Percentiles rank a stretch among this genome's conserved stretches.
Conservation (phyloP, 1,284 basidiomycete species). For the Moesziomyces parantarcticus region DNA sequence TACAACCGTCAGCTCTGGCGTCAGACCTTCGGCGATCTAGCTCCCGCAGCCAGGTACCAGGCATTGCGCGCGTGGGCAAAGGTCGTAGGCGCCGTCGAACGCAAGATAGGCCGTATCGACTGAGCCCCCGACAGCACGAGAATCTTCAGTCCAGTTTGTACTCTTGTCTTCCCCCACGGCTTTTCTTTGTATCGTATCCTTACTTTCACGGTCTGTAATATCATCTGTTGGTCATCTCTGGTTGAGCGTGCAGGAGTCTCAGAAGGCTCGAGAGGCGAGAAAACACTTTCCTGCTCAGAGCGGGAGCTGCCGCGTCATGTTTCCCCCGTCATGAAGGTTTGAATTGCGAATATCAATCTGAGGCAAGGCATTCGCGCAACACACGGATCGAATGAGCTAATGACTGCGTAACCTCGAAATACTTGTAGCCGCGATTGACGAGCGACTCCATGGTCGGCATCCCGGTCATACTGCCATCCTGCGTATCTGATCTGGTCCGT, state of each 20-base stretch:
- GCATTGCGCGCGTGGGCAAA: slow-evolving; percentile 39
- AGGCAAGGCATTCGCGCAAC: slow-evolving; percentile 4
- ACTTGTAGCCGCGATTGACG: slow-evolving; percentile 15
- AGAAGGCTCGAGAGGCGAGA: too few relatives aligned
- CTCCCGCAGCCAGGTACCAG: slow-evolving; percentile 44
- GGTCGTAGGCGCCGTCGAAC: slow-evolving; percentile 18
- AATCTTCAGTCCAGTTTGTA: too few relatives aligned
- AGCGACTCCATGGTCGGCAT: slow-evolving; percentile 14
- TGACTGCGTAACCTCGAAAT: slow-evolving; percentile 8
- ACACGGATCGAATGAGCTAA: slow-evolving; percentile 6
- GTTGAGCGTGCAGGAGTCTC: too few relatives aligned
- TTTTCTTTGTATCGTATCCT: too few relatives aligned
- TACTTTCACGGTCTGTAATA: too few relatives aligned
- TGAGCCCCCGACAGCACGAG: background rate
- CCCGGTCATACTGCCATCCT: background rate
- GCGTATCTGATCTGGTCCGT: slow-evolving; percentile 1
- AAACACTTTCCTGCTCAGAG: too few relatives aligned
- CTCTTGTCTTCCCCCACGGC: too few relatives aligned
- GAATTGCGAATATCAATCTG: background rate
- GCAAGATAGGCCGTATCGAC: slow-evolving; percentile 17
- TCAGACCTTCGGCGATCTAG: slow-evolving; percentile 51
- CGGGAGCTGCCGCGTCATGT: too few relatives aligned
- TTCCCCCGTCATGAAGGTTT: too few relatives aligned
- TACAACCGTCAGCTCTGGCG: slow-evolving; percentile 62
- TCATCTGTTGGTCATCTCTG: too few relatives aligned